These are phyloP conservation scores for Cadophora luteo-olivacea DNA, from an alignment of 2,329 filamentous ascomycete species.

Conservation along the genomic window DNA sequence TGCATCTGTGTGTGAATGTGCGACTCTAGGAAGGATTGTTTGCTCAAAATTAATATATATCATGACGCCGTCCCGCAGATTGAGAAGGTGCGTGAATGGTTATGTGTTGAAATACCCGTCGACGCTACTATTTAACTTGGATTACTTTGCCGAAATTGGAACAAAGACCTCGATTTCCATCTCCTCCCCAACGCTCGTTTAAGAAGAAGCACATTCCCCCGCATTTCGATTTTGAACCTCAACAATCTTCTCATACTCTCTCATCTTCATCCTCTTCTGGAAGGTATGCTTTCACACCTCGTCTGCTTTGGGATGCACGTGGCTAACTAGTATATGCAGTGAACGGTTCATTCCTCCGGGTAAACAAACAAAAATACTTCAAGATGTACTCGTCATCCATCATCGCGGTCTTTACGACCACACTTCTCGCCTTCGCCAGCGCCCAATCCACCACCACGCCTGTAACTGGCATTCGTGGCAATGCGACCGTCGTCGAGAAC, in stretches of 20 bases:
- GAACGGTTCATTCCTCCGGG: neutral
- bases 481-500: slow-evolving; percentile 58
- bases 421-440: slow-evolving; percentile 25
- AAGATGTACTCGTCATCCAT: slow-evolving; percentile 33
- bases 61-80: slow-evolving; percentile 19
- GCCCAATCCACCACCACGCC: slow-evolving; percentile 36
- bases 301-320: slow-evolving; percentile 11
- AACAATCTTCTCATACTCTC: slow-evolving; percentile 21
- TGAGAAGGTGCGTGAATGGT: slow-evolving; percentile 10
- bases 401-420: slow-evolving; percentile 29
- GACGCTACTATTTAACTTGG: neutral
- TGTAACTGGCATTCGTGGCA: slow-evolving; percentile 46
- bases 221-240: neutral
- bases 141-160: slow-evolving; percentile 13
- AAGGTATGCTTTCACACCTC: neutral
- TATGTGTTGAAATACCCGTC: slow-evolving; percentile 16
- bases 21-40: slow-evolving; percentile 3
- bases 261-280: slow-evolving; percentile 11
- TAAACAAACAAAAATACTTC: slow-evolving; percentile 19
- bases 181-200: slow-evolving; percentile 19
- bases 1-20: slow-evolving; percentile 16
- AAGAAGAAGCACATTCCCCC: slow-evolving; percentile 1
- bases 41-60: slow-evolving; percentile 16
- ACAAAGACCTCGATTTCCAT: neutral
- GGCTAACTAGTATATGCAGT: slow-evolving; percentile 11